Percentiles rank a stretch among this genome's conserved stretches.
These are phyloP conservation scores for Aspergillus niger DNA, from an alignment of 2,329 filamentous ascomycete genomes.

Conservation along the genomic window DNA sequence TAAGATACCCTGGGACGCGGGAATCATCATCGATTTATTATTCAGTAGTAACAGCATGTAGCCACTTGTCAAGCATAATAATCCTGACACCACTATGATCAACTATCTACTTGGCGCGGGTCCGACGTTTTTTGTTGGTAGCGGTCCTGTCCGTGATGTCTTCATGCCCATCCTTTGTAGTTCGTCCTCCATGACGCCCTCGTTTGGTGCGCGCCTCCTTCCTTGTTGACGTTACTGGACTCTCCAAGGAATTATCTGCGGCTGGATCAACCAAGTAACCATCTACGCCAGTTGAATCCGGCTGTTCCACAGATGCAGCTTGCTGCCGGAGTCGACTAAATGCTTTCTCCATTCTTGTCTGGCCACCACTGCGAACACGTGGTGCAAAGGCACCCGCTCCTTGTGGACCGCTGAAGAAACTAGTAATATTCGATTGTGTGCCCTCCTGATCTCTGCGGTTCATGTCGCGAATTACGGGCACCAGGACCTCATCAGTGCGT, in stretches of 20 bases:
- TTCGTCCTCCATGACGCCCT: constrained; percentile 11
- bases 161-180: not conserved
- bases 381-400: constrained; percentile 68
- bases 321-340: constrained; percentile 67
- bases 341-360: constrained; percentile 75
- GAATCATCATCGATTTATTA: too few relatives aligned
- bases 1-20: too few relatives aligned
- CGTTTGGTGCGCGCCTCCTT: constrained; percentile 22
- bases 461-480: constrained; percentile 95
- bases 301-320: constrained; percentile 38
- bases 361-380: constrained; percentile 61
- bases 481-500: constrained; percentile 89
- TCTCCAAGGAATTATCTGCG: constrained; percentile 5
- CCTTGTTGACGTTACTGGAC: constrained; percentile 3
- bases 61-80: too few relatives aligned
- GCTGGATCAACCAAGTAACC: not conserved
- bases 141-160: constrained; percentile 15
- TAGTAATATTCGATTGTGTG: constrained; percentile 95
- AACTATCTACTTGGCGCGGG: constrained; percentile 13
- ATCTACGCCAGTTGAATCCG: not conserved
- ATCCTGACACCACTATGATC: too few relatives aligned
- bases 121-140: constrained; percentile 31
- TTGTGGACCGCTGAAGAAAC: constrained; percentile 73
- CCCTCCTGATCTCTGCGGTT: constrained; percentile 84
- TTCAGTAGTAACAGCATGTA: too few relatives aligned